Evolutionary conservation across 345 rosid species (phyloP).

Genomic region (Populus pruinosa): DNA sequence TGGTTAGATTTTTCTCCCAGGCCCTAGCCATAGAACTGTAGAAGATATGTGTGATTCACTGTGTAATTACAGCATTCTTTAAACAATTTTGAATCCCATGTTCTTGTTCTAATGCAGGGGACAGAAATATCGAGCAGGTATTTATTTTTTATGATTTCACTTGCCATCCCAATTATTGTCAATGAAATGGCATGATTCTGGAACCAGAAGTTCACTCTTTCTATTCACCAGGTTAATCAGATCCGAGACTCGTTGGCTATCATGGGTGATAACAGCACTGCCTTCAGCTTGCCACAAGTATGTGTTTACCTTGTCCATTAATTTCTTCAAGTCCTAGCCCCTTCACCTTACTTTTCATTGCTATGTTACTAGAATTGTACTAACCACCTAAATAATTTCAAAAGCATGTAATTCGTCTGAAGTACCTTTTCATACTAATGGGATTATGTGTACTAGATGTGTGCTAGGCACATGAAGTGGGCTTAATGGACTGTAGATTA

Average conservation of each 20-base stretch:
- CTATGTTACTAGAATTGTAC: neutral
- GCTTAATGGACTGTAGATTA: too few relatives aligned
- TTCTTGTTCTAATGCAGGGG: constrained; percentile 55
- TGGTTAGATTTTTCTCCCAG: constrained; percentile 45
- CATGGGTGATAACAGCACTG: constrained; percentile 98
- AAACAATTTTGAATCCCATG: constrained; percentile 20
- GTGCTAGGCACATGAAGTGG: neutral
- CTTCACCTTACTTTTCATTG: neutral
- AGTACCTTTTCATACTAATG: neutral
- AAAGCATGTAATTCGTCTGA: neutral
- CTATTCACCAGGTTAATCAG: constrained; percentile 67
- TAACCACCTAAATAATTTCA: neutral
- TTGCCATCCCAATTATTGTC: neutral
- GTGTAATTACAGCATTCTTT: constrained; percentile 8
- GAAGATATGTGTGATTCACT: constrained; percentile 10
- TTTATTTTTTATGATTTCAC: constrained; percentile 13
- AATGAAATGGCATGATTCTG: constrained; percentile 9
- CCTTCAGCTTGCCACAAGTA: constrained; percentile 98
- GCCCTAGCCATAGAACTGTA: neutral
- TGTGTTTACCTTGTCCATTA: constrained; percentile 13
- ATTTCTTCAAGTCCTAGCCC: neutral
- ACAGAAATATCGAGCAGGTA: constrained; percentile 91
- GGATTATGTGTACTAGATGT: neutral
- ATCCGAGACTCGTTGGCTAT: constrained; percentile 88
- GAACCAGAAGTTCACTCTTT: constrained; percentile 6